Evolutionary conservation across 129 eudicot genomes (phyloP), one percentile per base, ranked within the genome.

Genomic region (Helichrysum umbraculigerum): DNA sequence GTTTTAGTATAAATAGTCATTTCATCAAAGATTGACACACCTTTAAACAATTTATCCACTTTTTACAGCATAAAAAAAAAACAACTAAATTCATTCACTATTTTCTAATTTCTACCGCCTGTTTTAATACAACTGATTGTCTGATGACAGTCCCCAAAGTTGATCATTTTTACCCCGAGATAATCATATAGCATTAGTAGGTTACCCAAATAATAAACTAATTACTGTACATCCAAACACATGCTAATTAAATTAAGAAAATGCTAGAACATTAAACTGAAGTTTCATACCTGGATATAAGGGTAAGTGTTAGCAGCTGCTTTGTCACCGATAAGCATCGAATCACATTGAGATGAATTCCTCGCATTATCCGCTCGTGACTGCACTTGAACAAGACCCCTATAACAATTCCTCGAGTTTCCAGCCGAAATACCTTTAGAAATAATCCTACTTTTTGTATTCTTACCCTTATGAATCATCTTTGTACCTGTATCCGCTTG

Each of bases 381-480:
- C 57, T 84, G 84, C 7, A 94, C 87, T 84, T 94, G 99, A 47
- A 94, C 99, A 60, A 94, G 97, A 61, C 99, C 99, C 74, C 99
- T 79, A 79, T 94, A 94, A 74, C 87, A 82, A 73, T 89, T 94
- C 64, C 92, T 86, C 0, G 99, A 94, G 71, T 83, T 79, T 34
- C 99, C 99, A 81, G 99, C 99, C 4, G 99, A 94, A 84, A 94
- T 91, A 19, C 99, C 96, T 81, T 95, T 95, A 7, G 99, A 95
- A 68, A 89, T 95, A 37, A 95, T 95, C 76, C 96, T 85, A 77
- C 99, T 95, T 77, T 84, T 86, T 4, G 99, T 95, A 77, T 95
- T 91, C 81, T 95, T 95, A 68, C 99, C 99, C 83, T 91, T 95
- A 78, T 95, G 99, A 63, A 95, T 91, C 99, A 95, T 95, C 83